Base-by-base conservation (phyloP, 495 filamentous ascomycete genomes). In the Penicillium macrosclerotiorum region DNA sequence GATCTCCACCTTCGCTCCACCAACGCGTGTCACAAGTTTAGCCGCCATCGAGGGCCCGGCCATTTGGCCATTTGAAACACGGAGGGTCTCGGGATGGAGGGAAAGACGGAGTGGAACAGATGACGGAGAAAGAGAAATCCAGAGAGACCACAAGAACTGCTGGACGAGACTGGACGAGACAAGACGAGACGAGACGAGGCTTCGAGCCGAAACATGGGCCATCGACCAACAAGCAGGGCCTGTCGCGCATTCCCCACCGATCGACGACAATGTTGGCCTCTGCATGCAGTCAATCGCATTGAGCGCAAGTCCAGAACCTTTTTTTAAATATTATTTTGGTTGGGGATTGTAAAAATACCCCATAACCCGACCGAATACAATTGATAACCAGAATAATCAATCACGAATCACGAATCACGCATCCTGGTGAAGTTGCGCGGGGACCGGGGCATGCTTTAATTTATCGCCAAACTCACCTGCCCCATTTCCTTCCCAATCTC, bases 1-100 rank as follows among this genome's bases (percentile, higher is more conserved):
- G 6, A 14, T 34, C 53, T 37, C 52, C 53, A 50, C 47, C 25
- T 40, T 41, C 39, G 59, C 32, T 42, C 59, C 59, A 60, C 59
- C 45, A 63, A 63, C 56, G 56, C 59, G 59, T 57, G 59, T 60
- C 57, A 60, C 53, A 25, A 36, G 41, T 41, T 38, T 53, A 42
- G 17, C 45, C 52, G 35, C 31, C 30, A 22, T 46, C 36, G 20
- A 46, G 42, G n/a, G n/a, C n/a, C n/a, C n/a, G n/a, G n/a, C n/a
- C n/a, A 31, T 27, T 45, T 30, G 32, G 32, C 40, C 41, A 22
- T 43, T 34, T 47, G 30, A 51, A 51, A 55, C 47, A 44, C 17
- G 14, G 11, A 23, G 14, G 17, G 47, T 37, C 22, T 37, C n/a
- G n/a, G n/a, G n/a, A n/a, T n/a, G n/a, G n/a, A n/a, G n/a, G n/a